Evolutionary conservation across 768 basidiomycete species (phyloP), one percentile per base, ranked within the genome.

Genomic region (Antrodiella citrinella): DNA sequence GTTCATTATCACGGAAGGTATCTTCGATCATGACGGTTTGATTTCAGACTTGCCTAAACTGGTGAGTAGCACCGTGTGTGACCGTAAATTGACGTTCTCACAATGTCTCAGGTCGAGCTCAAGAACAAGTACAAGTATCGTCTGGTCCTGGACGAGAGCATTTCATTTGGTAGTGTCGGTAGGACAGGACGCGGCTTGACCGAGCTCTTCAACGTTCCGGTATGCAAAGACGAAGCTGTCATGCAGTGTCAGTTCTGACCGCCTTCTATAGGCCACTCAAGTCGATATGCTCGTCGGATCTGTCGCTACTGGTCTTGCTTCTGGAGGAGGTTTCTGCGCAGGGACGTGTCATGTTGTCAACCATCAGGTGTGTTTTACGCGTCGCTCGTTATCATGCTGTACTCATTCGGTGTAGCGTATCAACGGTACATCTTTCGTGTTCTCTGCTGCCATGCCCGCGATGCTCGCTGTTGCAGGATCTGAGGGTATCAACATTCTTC

Each of bases 101-200:
- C 23, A 2, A 5, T 45, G 19, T 1, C 4, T 4, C 54, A 95
- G 92, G 85, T 97, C 53, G 94, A 96, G 62, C 74, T 99, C 44
- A 99, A 98, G 71, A 71, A 78, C 59, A 93, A 94, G 69, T 90
- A 91, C 78, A 98, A 98, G 68, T 97, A 93, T 65, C 82, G 96
- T 11, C 72, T 98, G 48, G 86, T 98, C 50, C 76, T 98, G 12
- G 96, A 99, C 64, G 96, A 99, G 66, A 84, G 80, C 51, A 80
- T 90, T 57, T 97, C 95, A 0, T 95, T 99, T 61, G 96, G 96
- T 26, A 78, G 85, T 30, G 82, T 98, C 13, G 96, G 95, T 12
- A 72, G 89, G 41, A 95, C 94, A 21, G 96, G 96, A 30, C 86
- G 94, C 47, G 96, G 96, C 35, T 70, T 97, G 46, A 97, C 96